Conservation (phyloP, 306 rosid genomes). For the Leucaena leucocephala region DNA sequence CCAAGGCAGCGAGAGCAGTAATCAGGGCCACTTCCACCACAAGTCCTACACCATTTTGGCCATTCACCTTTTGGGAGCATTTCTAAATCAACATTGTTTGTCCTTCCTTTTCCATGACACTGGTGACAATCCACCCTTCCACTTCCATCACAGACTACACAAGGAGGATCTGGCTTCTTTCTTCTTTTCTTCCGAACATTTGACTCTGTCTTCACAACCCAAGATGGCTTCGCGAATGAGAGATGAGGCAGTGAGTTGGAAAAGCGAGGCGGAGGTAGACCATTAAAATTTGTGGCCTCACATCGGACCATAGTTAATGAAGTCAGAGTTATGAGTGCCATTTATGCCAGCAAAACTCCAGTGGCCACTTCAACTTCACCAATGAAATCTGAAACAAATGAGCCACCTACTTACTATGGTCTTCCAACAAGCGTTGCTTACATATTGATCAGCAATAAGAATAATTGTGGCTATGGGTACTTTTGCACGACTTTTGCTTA, state of each 20-base stretch:
- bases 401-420: conserved; percentile 35
- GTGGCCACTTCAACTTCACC: conserved; percentile 23
- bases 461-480: neutral
- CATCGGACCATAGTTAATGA: conserved; percentile 39
- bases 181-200: conserved; percentile 67
- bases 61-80: conserved; percentile 95
- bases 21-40: conserved; percentile 86
- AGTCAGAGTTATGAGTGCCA: conserved; percentile 43
- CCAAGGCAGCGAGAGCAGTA: conserved; percentile 92
- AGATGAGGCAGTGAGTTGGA: conserved; percentile 49
- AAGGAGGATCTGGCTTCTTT: conserved; percentile 77
- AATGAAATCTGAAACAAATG: conserved; percentile 48
- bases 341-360: conserved; percentile 36
- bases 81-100: conserved; percentile 58
- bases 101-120: conserved; percentile 84
- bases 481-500: neutral
- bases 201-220: conserved; percentile 84
- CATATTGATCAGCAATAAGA: conserved; percentile 23
- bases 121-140: conserved; percentile 75
- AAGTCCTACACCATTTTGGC: conserved; percentile 91
- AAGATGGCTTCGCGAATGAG: conserved; percentile 71
- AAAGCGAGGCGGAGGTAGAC: conserved; percentile 53
- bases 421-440: conserved; percentile 38
- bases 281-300: conserved; percentile 57
- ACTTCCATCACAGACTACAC: conserved; percentile 73